Evolutionary conservation across 2,329 filamentous ascomycete species (phyloP).

Genomic region (Blastomyces silverae): DNA sequence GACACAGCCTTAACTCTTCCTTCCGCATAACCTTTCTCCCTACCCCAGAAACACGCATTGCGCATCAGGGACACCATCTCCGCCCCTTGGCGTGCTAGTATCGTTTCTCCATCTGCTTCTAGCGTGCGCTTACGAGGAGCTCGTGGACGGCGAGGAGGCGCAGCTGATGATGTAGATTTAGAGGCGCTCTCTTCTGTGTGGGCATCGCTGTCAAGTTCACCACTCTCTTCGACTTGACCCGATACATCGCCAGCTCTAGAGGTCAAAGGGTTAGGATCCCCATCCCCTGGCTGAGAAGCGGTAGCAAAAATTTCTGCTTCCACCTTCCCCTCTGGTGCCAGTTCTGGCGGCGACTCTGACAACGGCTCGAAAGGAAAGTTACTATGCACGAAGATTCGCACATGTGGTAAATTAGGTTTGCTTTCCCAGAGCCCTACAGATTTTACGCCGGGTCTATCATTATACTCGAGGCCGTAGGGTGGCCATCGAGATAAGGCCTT

Average conservation of each 20-base stretch:
- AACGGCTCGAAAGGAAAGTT: conserved; percentile 6
- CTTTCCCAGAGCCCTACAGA: conserved; percentile 20
- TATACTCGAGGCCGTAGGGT: conserved; percentile 35
- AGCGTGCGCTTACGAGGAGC: neutral
- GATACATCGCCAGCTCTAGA: neutral
- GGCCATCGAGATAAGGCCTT: conserved; percentile 38
- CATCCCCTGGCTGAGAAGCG: neutral
- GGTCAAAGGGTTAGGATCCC: neutral
- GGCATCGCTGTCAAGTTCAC: neutral
- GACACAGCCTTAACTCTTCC: conserved; percentile 29
- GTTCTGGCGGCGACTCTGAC: neutral
- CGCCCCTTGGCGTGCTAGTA: conserved; percentile 34
- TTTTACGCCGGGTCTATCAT: conserved; percentile 22
- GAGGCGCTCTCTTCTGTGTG: neutral
- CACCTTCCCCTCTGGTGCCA: neutral
- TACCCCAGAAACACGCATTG: conserved; percentile 40
- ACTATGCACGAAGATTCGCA: conserved; percentile 26
- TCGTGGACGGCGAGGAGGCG: neutral
- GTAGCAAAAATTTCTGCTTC: neutral
- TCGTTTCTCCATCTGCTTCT: conserved; percentile 21
- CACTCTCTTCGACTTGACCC: neutral
- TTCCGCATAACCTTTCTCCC: conserved; percentile 37
- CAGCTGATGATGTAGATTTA: neutral
- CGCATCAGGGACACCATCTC: conserved; percentile 41
- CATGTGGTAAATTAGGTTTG: conserved; percentile 31